Percentiles rank a stretch among this genome's conserved stretches.
phyloP scores from a whole-genome alignment of 2,329 filamentous ascomycete genomes.

The Fusarium guadeloupense region DNA sequence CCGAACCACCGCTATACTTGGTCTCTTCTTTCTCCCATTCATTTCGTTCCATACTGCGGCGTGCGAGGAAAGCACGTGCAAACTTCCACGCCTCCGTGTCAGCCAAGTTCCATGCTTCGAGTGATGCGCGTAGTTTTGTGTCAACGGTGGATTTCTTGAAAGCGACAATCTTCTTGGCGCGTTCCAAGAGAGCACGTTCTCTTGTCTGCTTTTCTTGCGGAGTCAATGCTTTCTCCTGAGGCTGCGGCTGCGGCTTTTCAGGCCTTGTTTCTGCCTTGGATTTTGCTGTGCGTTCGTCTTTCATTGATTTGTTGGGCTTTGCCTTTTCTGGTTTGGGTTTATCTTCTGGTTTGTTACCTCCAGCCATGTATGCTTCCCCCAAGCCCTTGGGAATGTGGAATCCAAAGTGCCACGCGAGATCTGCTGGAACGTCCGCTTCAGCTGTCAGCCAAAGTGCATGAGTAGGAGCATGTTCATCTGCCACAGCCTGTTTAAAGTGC shows the following conservation, averaged over 20 bases:
- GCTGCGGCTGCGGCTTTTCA: slow-evolving; percentile 54
- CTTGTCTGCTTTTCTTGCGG: slow-evolving; percentile 61
- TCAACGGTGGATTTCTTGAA: slow-evolving; percentile 56
- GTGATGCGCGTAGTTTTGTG: slow-evolving; percentile 59
- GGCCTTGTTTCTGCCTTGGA: slow-evolving; percentile 8
- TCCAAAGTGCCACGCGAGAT: slow-evolving; percentile 89
- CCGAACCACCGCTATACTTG: slow-evolving; percentile 70
- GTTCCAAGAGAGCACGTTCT: slow-evolving; percentile 63
- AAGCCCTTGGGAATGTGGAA: slow-evolving; percentile 73
- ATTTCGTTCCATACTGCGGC: slow-evolving; percentile 68
- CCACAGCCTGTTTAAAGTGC: slow-evolving; percentile 83
- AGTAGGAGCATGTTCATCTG: slow-evolving; percentile 68
- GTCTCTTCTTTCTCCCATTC: slow-evolving; percentile 77
- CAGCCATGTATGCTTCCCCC: slow-evolving; percentile 55
- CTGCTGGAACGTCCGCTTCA: slow-evolving; percentile 69
- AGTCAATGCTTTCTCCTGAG: slow-evolving; percentile 47
- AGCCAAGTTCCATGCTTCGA: slow-evolving; percentile 74
- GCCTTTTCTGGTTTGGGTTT: slow-evolving; percentile 17
- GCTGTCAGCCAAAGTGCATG: slow-evolving; percentile 84
- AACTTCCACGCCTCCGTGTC: slow-evolving; percentile 84
- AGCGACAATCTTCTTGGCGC: slow-evolving; percentile 60
- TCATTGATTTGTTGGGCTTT: slow-evolving; percentile 44
- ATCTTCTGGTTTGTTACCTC: slow-evolving; percentile 21
- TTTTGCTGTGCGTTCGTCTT: slow-evolving; percentile 9
- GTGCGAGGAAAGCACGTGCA: slow-evolving; percentile 71